phyloP scores from a whole-genome alignment of 2,329 filamentous ascomycete species.

The Colletotrichum shisoi region DNA sequence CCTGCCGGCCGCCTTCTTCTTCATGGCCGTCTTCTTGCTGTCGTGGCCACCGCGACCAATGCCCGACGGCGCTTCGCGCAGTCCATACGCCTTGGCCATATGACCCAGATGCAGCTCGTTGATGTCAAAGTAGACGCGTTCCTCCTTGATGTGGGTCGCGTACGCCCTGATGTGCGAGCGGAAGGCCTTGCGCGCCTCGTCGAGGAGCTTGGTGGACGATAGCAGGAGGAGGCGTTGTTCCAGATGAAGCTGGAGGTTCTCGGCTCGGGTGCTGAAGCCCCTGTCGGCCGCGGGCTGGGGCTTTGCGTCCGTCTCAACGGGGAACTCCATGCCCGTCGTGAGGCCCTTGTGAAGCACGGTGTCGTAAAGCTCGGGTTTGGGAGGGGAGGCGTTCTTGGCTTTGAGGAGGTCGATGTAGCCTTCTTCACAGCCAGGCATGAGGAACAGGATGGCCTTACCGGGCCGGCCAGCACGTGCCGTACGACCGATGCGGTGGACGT shows the following conservation, averaged over 20 bases:
- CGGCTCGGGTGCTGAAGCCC: constrained; percentile 56
- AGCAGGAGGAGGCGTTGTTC: constrained; percentile 63
- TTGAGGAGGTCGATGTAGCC: constrained; percentile 81
- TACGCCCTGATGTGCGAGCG: constrained; percentile 94
- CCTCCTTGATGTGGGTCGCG: constrained; percentile 87
- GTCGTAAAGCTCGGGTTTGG: constrained; percentile 62
- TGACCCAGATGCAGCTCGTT: constrained; percentile 90
- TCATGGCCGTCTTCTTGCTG: constrained; percentile 53
- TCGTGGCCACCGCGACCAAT: constrained; percentile 70
- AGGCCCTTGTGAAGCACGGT: constrained; percentile 71
- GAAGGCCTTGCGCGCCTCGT: constrained; percentile 83
- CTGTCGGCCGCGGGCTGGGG: constrained; percentile 56
- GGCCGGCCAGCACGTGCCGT: constrained; percentile 91
- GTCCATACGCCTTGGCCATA: constrained; percentile 88
- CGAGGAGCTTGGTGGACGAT: constrained; percentile 67
- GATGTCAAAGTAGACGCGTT: constrained; percentile 89
- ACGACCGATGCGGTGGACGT: constrained; percentile 91
- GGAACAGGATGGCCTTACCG: constrained; percentile 86
- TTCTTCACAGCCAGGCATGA: constrained; percentile 90
- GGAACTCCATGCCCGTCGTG: constrained; percentile 65
- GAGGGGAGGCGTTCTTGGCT: constrained; percentile 52
- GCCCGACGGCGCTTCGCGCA: constrained; percentile 86
- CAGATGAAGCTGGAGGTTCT: constrained; percentile 66
- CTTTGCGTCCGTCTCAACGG: constrained; percentile 71
- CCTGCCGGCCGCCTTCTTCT: constrained; percentile 43